Conservation (phyloP, 192 early-diverging fungal species). For the Entomortierella lignicola region DNA sequence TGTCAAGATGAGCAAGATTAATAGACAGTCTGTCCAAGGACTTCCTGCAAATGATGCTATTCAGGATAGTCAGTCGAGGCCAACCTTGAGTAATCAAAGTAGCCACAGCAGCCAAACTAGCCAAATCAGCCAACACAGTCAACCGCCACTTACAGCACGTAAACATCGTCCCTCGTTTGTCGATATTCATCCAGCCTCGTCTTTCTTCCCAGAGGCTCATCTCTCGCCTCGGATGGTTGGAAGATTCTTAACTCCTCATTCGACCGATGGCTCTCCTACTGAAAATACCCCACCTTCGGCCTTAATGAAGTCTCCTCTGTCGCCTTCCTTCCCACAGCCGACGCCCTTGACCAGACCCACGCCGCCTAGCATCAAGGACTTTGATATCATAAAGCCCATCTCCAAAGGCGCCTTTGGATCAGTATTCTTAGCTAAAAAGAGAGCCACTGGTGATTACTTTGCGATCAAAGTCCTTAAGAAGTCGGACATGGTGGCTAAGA, state of each 20-base stretch:
- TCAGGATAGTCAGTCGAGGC: neutral
- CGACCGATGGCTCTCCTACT: conserved; percentile 49
- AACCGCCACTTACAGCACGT: conserved; percentile 4
- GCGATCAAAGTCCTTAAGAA: conserved; percentile 91
- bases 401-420: conserved; percentile 92
- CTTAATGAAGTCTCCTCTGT: conserved; percentile 44
- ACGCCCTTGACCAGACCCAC: conserved; percentile 61
- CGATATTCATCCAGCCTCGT: conserved; percentile 41
- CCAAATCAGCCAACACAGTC: neutral
- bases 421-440: conserved; percentile 87
- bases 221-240: conserved; percentile 29
- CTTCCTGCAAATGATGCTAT: neutral
- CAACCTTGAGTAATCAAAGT: conserved; percentile 6
- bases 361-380: conserved; percentile 86
- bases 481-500: conserved; percentile 91
- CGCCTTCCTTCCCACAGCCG: conserved; percentile 55
- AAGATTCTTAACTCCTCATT: conserved; percentile 38
- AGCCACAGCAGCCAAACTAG: conserved; percentile 15
- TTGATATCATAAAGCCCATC: conserved; percentile 91
- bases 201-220: conserved; percentile 35
- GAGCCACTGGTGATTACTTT: conserved; percentile 85
- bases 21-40: conserved; percentile 7
- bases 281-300: conserved; percentile 34
- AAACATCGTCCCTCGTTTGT: conserved; percentile 51
- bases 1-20: conserved; percentile 22